Evolutionary conservation across 2,329 filamentous ascomycete species (phyloP).

Genomic region (Cladosporium cucumerinum): DNA sequence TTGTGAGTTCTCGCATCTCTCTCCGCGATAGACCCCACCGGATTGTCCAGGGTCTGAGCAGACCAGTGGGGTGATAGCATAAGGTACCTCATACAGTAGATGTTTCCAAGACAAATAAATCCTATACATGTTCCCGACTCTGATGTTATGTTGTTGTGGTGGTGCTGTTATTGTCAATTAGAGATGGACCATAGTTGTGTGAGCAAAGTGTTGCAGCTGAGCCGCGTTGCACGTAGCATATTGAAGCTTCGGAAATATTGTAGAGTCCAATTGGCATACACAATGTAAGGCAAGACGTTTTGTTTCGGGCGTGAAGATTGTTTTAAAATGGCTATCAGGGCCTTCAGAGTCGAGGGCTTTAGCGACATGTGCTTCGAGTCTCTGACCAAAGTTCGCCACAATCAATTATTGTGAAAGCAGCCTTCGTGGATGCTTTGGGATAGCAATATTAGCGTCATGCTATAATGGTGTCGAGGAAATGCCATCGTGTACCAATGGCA

Average conservation of each 20-base stretch:
- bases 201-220: not conserved
- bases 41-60: not conserved
- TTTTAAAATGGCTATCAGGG: not conserved
- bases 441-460: not conserved
- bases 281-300: not conserved
- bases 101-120: not conserved
- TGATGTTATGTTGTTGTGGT: not conserved
- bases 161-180: not conserved
- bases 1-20: not conserved
- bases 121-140: not conserved
- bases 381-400: not conserved
- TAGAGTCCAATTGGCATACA: not conserved
- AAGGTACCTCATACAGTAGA: too few species aligned
- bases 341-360: not conserved
- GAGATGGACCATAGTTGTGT: not conserved
- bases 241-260: not conserved
- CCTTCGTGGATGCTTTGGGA: not conserved
- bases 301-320: not conserved
- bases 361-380: not conserved
- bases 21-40: slow-evolving; percentile 5
- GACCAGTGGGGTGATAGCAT: not conserved
- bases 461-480: not conserved
- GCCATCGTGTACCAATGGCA: not conserved
- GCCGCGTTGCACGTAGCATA: not conserved
- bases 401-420: not conserved